Evolutionary conservation across 139 green algal species (phyloP), one percentile per base, ranked within the genome.

Genomic region (Coelastrella sp.): DNA sequence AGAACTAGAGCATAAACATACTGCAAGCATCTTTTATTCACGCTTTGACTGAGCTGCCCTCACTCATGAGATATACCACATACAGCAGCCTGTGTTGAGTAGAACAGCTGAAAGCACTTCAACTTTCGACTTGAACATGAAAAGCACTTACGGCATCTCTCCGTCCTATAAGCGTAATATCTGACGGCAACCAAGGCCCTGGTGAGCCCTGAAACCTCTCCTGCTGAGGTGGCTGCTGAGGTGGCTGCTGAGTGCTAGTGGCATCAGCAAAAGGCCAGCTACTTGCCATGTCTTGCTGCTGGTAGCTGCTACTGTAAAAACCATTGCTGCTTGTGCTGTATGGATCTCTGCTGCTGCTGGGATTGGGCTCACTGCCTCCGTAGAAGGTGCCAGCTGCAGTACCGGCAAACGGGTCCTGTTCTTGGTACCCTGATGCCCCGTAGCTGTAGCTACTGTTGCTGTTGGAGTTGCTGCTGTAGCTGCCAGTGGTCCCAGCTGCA

Each of bases 101-200:
- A 47, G 32, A 47, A 47, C 32, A 47, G 32, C 32, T 47, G 32
- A 47, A 47, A 47, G 32, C 32, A 47, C 32, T 47, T 47, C 32
- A 47, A 47, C 32, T 47, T 47, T 47, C 32, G 1, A 47, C 32
- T 47, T 47, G 32, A 47, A 47, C 32, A n/a, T n/a, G n/a, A n/a
- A 47, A 47, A 47, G 32, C 32, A 79, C 90, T 88, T 58, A 93
- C 91, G 20, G 77, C 88, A 64, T 93, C 91, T 5, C 83, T 74
- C 13, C 77, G 79, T 17, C 75, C 68, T 47, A 93, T 32, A 13
- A 93, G 79, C 0, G 90, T 86, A 16, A 93, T 90, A 76, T 93
- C 91, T 5, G 91, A 93, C 7, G 91, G 91, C 74, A 65, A 78
- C 16, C 68, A n/a, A n/a, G 83, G 47, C 16, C 22, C 58, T 20